phyloP scores from a whole-genome alignment of 495 filamentous ascomycete genomes.

The Pseudotulostoma volvatum region DNA sequence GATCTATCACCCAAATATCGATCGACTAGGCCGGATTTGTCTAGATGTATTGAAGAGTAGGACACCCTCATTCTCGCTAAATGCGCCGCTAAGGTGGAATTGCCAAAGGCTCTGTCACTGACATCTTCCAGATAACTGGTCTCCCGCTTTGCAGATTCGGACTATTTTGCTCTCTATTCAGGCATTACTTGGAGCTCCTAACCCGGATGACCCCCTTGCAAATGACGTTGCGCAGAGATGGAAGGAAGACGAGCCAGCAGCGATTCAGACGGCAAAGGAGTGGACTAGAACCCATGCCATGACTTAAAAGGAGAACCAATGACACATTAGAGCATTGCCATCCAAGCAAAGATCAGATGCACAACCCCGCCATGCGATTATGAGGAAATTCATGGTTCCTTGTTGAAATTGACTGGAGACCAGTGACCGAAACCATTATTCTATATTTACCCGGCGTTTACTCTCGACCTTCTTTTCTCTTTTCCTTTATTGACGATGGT shows the following conservation, averaged over 20 bases:
- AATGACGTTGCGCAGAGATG: conserved; percentile 96
- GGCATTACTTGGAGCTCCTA: conserved; percentile 86
- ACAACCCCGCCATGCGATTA: too few relatives aligned
- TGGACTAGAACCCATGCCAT: conserved; percentile 75
- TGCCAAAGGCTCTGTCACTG: conserved; percentile 2
- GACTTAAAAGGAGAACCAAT: conserved; percentile 21
- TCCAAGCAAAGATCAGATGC: too few relatives aligned
- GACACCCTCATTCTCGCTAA: conserved; percentile 5
- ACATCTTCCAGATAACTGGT: conserved; percentile 73
- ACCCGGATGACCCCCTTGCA: conserved; percentile 91
- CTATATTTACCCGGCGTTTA: too few relatives aligned
- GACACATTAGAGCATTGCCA: too few relatives aligned
- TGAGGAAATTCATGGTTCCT: too few relatives aligned
- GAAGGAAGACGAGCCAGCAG: conserved; percentile 87
- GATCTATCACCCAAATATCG: conserved; percentile 98
- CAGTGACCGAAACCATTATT: too few relatives aligned
- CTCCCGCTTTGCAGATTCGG: conserved; percentile 90
- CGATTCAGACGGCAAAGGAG: conserved; percentile 75
- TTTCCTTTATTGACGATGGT: too few relatives aligned
- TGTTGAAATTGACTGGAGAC: too few relatives aligned
- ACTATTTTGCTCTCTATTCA: conserved; percentile 97
- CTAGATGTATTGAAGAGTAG: conserved; percentile 94
- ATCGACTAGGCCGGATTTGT: conserved; percentile 92
- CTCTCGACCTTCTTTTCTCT: too few relatives aligned
- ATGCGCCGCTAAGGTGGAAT: not conserved